phyloP scores from a whole-genome alignment of 805 yeast species.

The Schizosaccharomyces cryophilus region DNA sequence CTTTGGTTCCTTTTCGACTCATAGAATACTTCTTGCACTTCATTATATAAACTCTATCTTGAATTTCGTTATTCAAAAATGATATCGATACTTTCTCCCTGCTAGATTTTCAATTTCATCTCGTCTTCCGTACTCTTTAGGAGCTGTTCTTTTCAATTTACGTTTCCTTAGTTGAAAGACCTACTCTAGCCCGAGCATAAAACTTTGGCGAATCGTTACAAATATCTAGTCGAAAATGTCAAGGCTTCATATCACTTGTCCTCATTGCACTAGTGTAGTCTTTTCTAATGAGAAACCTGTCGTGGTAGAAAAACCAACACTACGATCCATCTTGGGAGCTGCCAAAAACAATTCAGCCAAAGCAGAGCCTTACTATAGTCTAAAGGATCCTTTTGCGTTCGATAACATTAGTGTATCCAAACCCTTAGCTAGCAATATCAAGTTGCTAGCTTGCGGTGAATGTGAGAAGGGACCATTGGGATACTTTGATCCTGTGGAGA shows the following conservation, averaged over 20 bases:
- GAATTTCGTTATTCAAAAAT: no score
- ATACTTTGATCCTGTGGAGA: conserved; percentile 4
- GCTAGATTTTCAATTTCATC: no score
- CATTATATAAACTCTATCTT: no score
- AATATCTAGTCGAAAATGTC: no score
- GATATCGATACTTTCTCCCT: no score
- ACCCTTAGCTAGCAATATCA: conserved; percentile 6
- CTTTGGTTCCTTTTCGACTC: no score
- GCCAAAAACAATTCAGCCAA: background rate
- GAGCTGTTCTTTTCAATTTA: no score
- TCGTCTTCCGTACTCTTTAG: no score
- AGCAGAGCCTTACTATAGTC: conserved; percentile 5
- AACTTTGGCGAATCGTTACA: no score
- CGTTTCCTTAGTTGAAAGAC: no score
- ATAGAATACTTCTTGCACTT: no score
- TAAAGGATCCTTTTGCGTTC: conserved; percentile 9
- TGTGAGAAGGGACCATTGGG: conserved; percentile 11
- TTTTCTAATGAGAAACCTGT: background rate
- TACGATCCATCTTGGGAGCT: background rate
- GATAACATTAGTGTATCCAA: conserved; percentile 9
- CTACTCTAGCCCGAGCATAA: no score
- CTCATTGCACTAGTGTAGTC: background rate
- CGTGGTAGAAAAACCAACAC: background rate
- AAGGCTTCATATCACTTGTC: background rate
- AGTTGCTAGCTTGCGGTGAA: conserved; percentile 10